A percentile compares a stretch with the other conserved stretches of the same genome.
phyloP scores from a whole-genome alignment of 164 flowering plant genomes.

The Piper betle region DNA sequence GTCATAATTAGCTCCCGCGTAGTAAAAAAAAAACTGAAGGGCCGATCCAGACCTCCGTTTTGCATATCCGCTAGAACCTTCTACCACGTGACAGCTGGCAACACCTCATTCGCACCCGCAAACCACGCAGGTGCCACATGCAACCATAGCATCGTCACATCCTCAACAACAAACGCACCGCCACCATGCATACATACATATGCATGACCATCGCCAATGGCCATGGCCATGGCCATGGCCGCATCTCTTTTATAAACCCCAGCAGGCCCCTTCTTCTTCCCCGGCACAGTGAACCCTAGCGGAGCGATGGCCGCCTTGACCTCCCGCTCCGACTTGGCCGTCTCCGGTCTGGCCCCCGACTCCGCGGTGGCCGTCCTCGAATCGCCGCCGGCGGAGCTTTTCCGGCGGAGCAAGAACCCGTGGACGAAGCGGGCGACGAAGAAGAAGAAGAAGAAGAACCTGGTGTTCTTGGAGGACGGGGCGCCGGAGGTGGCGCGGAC shows the following conservation, averaged over 20 bases:
- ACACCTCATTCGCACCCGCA: too few relatives aligned
- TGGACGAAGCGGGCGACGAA: constrained; percentile 15
- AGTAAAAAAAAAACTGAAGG: too few relatives aligned
- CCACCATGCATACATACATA: too few relatives aligned
- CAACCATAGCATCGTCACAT: too few relatives aligned
- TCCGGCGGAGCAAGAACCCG: not conserved
- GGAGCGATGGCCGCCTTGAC: not conserved
- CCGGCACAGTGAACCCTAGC: not conserved
- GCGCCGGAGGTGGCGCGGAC: constrained; percentile 24
- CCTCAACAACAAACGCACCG: too few relatives aligned
- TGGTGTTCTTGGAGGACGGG: constrained; percentile 41
- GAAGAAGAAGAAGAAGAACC: constrained; percentile 43
- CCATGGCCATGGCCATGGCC: too few relatives aligned
- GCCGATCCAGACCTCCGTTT: too few relatives aligned
- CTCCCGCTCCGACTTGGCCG: not conserved
- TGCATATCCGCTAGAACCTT: too few relatives aligned
- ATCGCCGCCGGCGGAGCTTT: not conserved
- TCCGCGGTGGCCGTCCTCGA: not conserved
- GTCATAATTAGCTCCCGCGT: too few relatives aligned
- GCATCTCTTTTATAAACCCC: not conserved
- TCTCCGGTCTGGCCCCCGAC: not conserved
- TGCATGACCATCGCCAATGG: not conserved
- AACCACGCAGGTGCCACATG: too few relatives aligned
- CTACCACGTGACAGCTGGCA: too few relatives aligned
- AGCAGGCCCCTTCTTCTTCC: not conserved